Conservation (phyloP, 495 filamentous ascomycete genomes). For the Pseudevernia furfuracea region DNA sequence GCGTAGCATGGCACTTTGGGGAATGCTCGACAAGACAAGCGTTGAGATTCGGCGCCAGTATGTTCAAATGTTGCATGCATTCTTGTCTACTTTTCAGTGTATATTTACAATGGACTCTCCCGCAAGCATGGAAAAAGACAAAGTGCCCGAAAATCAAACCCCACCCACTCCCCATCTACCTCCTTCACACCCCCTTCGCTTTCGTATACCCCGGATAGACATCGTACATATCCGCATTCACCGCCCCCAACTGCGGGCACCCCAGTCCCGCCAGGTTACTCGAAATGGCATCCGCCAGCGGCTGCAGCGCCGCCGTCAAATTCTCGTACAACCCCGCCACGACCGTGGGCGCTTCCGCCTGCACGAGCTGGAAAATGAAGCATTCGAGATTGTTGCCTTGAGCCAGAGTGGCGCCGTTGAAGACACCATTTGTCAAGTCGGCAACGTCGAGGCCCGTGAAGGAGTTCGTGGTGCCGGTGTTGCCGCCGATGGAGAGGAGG, state of each 20-base stretch:
- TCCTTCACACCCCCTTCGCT: slow-evolving; percentile 10
- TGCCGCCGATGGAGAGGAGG: slow-evolving; percentile 45
- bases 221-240: slow-evolving; percentile 26
- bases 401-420: slow-evolving; percentile 35
- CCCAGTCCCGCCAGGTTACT: slow-evolving; percentile 19
- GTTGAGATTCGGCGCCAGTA: not conserved
- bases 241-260: slow-evolving; percentile 28
- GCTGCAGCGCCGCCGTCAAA: slow-evolving; percentile 32
- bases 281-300: slow-evolving; percentile 19
- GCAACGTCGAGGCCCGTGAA: slow-evolving; percentile 46
- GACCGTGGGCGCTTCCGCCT: slow-evolving; percentile 38
- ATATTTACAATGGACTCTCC: not conserved
- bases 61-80: not conserved
- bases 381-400: slow-evolving; percentile 44
- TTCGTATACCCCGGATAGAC: slow-evolving; percentile 27
- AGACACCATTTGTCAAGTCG: slow-evolving; percentile 45
- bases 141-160: not conserved
- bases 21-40: no score
- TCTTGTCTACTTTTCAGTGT: not conserved
- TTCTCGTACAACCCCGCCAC: slow-evolving; percentile 34
- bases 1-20: not conserved
- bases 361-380: slow-evolving; percentile 39
- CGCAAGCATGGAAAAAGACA: not conserved
- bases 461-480: slow-evolving; percentile 47
- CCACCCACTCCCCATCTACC: not conserved